Evolutionary conservation across 495 filamentous ascomycete species (phyloP).

Genomic region (Xylaria bambusicola): DNA sequence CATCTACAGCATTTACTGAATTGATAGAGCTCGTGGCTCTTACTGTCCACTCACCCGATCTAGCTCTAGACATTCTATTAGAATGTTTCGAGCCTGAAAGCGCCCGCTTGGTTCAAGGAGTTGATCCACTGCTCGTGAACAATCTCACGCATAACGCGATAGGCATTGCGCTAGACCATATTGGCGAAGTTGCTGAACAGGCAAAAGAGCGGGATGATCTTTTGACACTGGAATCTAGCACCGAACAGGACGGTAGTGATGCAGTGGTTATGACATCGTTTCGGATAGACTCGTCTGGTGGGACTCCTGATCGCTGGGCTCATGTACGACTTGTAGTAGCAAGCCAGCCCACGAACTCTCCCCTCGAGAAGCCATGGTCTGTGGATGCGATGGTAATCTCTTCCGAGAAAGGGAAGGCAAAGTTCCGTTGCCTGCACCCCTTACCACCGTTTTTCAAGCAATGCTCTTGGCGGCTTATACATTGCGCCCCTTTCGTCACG

Average conservation of each 20-base stretch:
- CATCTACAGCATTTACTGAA: conserved; percentile 31
- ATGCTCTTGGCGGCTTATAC: conserved; percentile 46
- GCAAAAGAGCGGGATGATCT: conserved; percentile 32
- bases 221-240: conserved; percentile 30
- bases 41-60: conserved; percentile 40
- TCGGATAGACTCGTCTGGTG: conserved; percentile 43
- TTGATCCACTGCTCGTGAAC: conserved; percentile 27
- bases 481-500: conserved; percentile 50
- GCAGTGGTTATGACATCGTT: conserved; percentile 35
- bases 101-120: conserved; percentile 37
- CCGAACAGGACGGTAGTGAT: conserved; percentile 23
- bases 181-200: conserved; percentile 45
- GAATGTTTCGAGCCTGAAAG: conserved; percentile 44
- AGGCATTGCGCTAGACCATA: conserved; percentile 52
- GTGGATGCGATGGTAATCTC: conserved; percentile 45
- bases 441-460: conserved; percentile 41
- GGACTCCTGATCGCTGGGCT: conserved; percentile 35
- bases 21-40: conserved; percentile 45
- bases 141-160: conserved; percentile 42
- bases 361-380: conserved; percentile 30
- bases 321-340: conserved; percentile 47
- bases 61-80: conserved; percentile 48
- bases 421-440: conserved; percentile 47
- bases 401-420: conserved; percentile 38
- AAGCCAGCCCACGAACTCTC: conserved; percentile 37